Base-by-base conservation (phyloP, 441 rosid genomes). In the Geranium incanum region DNA sequence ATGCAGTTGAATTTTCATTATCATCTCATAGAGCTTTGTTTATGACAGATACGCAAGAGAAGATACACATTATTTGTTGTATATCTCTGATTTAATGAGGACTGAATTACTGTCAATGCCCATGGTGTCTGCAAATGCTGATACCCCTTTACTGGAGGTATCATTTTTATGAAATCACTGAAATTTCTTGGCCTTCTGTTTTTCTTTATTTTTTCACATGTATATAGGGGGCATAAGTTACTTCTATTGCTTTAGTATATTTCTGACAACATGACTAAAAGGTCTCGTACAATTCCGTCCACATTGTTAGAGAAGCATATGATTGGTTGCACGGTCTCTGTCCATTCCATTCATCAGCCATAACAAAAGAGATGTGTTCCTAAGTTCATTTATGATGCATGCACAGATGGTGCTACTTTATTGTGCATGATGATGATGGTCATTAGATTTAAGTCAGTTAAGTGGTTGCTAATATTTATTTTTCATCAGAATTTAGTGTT, bases 51-150 rank as follows among this genome's bases (percentile, higher is more conserved):
- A 21, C 21, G 21, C 90, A 62, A 86, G 97, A 82, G 97, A 92
- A 81, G 98, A 91, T 81, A 94, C 98, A 19, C 97, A 94, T 84
- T 94, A 87, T 80, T 83, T 92, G 74, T 78, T 94, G 83, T 82
- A 87, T 78, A 88, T 92, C 36, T 89, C 80, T 80, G 97, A 94
- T 75, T 6, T 81, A 71, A 92, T 94, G 97, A 87, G 81, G 71
- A 70, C 59, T 69, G 69, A 77, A 68, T 78, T 90, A 81, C 70
- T 74, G 38, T 76, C 82, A 50, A 70, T 77, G 81, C 77, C 88
- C 43, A 80, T 72, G 69, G 84, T 81, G 70, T 66, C 71, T 71
- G 93, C 81, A 73, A 76, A 70, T 66, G 78, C 80, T 63, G 89
- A 85, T 82, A 70, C 83, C 70, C 88, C 89, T 72, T 76, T 94